Percentiles rank a stretch among this genome's conserved stretches.
phyloP scores from a whole-genome alignment of 768 basidiomycete species.

The Xanthoconium purpureum region DNA sequence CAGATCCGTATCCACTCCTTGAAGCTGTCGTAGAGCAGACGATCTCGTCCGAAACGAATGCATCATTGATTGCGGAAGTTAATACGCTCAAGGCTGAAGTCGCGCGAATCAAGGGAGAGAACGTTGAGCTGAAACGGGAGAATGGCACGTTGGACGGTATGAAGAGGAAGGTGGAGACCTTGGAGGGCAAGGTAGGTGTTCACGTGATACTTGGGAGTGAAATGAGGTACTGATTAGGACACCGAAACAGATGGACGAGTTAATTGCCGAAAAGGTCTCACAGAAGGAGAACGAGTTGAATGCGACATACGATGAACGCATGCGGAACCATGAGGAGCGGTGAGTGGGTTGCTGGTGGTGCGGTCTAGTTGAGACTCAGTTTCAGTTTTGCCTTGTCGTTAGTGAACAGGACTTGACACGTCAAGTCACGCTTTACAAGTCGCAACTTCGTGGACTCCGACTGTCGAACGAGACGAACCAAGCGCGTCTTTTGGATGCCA shows the following conservation, averaged over 20 bases:
- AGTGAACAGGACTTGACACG: constrained; percentile 92
- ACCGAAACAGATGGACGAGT: constrained; percentile 82
- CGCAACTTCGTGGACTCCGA: constrained; percentile 87
- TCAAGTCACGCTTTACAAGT: constrained; percentile 85
- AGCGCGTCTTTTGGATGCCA: constrained; percentile 88
- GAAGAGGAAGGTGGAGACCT: constrained; percentile 73
- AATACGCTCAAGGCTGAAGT: constrained; percentile 73
- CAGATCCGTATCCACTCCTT: constrained; percentile 94
- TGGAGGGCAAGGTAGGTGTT: constrained; percentile 74
- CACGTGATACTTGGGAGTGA: background rate
- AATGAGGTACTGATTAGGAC: background rate
- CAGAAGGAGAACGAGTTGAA: constrained; percentile 97
- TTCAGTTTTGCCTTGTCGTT: background rate
- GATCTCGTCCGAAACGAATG: constrained; percentile 55
- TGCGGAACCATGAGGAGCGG: constrained; percentile 96
- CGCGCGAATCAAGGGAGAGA: constrained; percentile 73
- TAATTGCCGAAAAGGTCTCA: constrained; percentile 83
- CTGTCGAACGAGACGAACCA: constrained; percentile 90
- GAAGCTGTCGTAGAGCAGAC: constrained; percentile 97
- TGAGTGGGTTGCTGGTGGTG: constrained; percentile 32
- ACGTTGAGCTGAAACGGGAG: constrained; percentile 75
- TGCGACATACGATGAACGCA: constrained; percentile 93
- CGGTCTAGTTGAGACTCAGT: background rate
- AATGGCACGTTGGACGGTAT: constrained; percentile 58
- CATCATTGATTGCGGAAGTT: constrained; percentile 56